Percentiles rank a stretch among this genome's conserved stretches.
Evolutionary conservation across 2,329 filamentous ascomycete species (phyloP).

Genomic region (Claviceps purpurea): DNA sequence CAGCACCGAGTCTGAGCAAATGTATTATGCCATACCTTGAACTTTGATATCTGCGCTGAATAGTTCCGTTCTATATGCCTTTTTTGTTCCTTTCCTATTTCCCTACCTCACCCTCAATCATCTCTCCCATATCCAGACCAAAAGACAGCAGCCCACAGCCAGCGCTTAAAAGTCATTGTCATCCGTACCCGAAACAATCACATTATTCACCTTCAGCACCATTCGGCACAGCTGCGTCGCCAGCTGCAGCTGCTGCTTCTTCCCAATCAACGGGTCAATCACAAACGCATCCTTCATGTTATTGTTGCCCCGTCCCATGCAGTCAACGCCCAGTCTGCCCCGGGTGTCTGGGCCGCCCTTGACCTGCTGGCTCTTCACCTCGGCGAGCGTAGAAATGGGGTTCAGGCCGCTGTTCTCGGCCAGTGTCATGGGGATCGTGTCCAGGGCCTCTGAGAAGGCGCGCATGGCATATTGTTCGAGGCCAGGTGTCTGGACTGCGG

Average conservation of each 20-base stretch:
- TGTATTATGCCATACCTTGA: no score
- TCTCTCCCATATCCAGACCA: no score
- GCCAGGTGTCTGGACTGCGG: constrained; percentile 87
- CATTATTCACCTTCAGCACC: constrained; percentile 95
- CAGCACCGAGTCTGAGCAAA: no score
- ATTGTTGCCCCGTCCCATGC: constrained; percentile 90
- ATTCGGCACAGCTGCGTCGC: constrained; percentile 96
- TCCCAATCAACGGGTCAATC: constrained; percentile 95
- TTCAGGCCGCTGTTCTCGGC: constrained; percentile 95
- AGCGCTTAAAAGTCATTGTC: constrained; percentile 71
- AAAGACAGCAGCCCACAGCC: no score
- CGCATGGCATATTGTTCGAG: constrained; percentile 99
- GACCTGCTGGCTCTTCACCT: constrained; percentile 92
- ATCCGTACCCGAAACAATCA: constrained; percentile 78
- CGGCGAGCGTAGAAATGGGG: constrained; percentile 87
- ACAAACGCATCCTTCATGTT: constrained; percentile 98
- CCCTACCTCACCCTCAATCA: no score
- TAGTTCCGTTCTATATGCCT: no score
- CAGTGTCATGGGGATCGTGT: constrained; percentile 86
- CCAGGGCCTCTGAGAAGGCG: constrained; percentile 88
- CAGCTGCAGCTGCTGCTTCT: constrained; percentile 90
- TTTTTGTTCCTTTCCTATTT: no score
- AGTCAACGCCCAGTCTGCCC: constrained; percentile 79
- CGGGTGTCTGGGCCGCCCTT: constrained; percentile 44
- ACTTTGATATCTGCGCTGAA: no score